phyloP scores from a whole-genome alignment of 805 yeast species.

The Candida boidinii region DNA sequence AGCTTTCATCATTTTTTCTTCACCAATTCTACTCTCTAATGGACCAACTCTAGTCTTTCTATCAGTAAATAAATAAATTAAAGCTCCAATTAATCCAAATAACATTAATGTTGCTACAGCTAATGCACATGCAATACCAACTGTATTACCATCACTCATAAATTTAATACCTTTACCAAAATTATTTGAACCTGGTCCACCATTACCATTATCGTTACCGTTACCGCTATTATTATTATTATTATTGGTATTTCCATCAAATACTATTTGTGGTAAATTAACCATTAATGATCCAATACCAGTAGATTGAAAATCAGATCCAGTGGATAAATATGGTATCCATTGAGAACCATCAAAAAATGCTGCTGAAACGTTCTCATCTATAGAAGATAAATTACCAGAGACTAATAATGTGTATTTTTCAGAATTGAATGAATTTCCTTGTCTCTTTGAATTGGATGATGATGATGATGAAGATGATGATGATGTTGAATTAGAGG shows the following conservation, averaged over 20 bases:
- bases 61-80: slow-evolving; percentile 26
- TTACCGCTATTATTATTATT: too few relatives aligned
- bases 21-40: slow-evolving; percentile 47
- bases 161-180: too few relatives aligned
- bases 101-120: slow-evolving; percentile 44
- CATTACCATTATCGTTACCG: too few relatives aligned
- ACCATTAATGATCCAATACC: too few relatives aligned
- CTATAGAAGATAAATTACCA: slow-evolving; percentile 42
- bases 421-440: too few relatives aligned
- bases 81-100: slow-evolving; percentile 31
- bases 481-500: too few relatives aligned
- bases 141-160: too few relatives aligned
- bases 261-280: too few relatives aligned
- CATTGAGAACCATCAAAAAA: slow-evolving; percentile 57
- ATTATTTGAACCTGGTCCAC: too few relatives aligned
- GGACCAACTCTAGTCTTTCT: slow-evolving; percentile 33
- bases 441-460: slow-evolving; percentile 31
- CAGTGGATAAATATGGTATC: slow-evolving; percentile 54
- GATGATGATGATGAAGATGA: slow-evolving; percentile 29
- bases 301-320: slow-evolving; percentile 17
- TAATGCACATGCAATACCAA: slow-evolving; percentile 59
- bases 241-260: too few relatives aligned
- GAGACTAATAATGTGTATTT: slow-evolving; percentile 53
- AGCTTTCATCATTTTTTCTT: slow-evolving; percentile 49
- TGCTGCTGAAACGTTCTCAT: slow-evolving; percentile 54